A percentile compares a stretch with the other conserved stretches of the same genome.
These are phyloP conservation scores for Stachybotrys echinatus DNA, from an alignment of 2,329 filamentous ascomycete genomes.

Conservation along the genomic window DNA sequence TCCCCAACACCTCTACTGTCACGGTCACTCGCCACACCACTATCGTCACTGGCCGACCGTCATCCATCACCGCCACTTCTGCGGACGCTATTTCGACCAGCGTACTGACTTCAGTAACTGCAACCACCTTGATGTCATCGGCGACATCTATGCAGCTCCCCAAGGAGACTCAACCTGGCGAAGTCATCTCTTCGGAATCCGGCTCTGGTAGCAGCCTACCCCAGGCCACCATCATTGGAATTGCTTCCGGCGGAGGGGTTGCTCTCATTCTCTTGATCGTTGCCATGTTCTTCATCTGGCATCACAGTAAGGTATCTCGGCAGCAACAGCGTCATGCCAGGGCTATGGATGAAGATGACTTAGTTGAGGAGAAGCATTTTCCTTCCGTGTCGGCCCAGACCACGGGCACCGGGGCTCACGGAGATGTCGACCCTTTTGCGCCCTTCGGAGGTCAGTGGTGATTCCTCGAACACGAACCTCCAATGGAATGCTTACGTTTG, in stretches of 20 bases:
- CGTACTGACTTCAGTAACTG: not conserved
- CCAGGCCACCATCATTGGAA: constrained; percentile 26
- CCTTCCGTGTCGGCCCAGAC: constrained; percentile 19
- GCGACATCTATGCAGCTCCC: not conserved
- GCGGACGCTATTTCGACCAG: constrained; percentile 4
- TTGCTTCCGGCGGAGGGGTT: constrained; percentile 21
- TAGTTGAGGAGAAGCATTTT: constrained; percentile 20
- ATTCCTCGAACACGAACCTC: not conserved
- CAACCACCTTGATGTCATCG: not conserved
- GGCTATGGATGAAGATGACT: constrained; percentile 7
- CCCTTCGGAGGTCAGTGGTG: constrained; percentile 36
- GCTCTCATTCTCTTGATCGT: constrained; percentile 19
- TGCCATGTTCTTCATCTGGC: constrained; percentile 8
- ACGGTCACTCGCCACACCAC: constrained; percentile 30
- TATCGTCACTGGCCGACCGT: constrained; percentile 18
- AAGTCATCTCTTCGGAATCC: not conserved
- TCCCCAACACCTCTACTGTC: constrained; percentile 26
- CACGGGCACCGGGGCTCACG: constrained; percentile 16
- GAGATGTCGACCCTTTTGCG: constrained; percentile 31
- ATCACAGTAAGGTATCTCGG: constrained; percentile 13
- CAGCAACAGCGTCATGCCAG: constrained; percentile 3
- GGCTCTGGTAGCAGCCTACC: constrained; percentile 11
- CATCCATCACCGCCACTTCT: constrained; percentile 8
- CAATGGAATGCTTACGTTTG: constrained; percentile 7
- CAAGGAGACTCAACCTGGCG: not conserved